Base-by-base conservation (phyloP, 345 rosid species). In the Citrus glauca region DNA sequence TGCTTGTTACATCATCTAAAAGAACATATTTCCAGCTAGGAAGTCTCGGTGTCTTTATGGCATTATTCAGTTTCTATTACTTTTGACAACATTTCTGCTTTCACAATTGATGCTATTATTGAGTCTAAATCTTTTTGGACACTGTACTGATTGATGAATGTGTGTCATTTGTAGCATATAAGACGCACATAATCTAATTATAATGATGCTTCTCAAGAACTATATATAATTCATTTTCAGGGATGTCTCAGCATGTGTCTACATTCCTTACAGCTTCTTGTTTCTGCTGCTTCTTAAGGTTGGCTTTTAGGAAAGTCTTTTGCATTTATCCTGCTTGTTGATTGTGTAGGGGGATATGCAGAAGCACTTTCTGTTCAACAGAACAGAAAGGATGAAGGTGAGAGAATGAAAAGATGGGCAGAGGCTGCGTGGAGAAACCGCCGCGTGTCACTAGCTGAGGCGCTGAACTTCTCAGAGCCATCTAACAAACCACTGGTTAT, bases 351-450 rank as follows among this genome's bases (percentile, higher is more conserved):
- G 22, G 97, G 94, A 8, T 91, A 91, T 80, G 98, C 91, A 2
- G 97, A 89, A 82, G 81, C 82, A 28, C 98, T 94, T 16, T 80
- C 85, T 56, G 79, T 94, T 72, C 94, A 94, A 78, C 89, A 91
- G 42, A 89, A 90, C 82, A 89, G 98, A 66, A 90, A 83, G 85
- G 67, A 72, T 9, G 97, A 96, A 89, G 99, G 98, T 59, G 98
- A 86, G 84, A 94, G 82, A 78, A 87, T 92, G 95, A 92, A 89
- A 79, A 80, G 79, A 66, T 96, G 97, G 98, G 97, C 97, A 69
- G 90, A 90, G 79, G 75, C 86, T 25, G 90, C 81, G 13, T 95
- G 99, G 98, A 86, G 87, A 82, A 95, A 92, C 84, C 74, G 20
- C 42, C 93, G 93, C 25, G 75, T 91, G 61, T 84, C 91, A 27